Percentiles rank a stretch among this genome's conserved stretches.
Evolutionary conservation across 257 asterid genomes (phyloP).

Genomic region (Eustoma russellianum): DNA sequence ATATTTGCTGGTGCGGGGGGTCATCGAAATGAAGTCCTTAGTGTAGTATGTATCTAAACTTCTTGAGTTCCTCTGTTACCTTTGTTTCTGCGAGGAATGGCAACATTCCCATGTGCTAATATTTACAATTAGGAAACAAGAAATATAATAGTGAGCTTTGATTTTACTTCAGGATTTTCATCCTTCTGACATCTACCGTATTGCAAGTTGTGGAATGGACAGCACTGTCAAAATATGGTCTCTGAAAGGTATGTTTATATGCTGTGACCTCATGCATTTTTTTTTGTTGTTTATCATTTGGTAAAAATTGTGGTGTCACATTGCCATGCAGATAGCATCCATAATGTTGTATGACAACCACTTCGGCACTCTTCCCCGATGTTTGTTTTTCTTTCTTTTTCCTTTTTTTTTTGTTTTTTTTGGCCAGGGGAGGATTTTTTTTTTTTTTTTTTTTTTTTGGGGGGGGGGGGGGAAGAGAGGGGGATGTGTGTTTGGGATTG

Average conservation of each 20-base stretch:
- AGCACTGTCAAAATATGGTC: slow-evolving; percentile 97
- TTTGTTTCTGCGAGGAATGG: background rate
- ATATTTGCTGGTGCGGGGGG: slow-evolving; percentile 99
- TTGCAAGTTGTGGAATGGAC: slow-evolving; percentile 99
- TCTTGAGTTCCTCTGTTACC: background rate
- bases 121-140: background rate
- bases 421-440: too few species aligned
- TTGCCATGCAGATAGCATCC: too few species aligned
- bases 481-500: too few species aligned
- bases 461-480: too few species aligned
- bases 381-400: too few species aligned
- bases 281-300: too few species aligned
- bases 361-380: too few species aligned
- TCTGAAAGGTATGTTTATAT: slow-evolving; percentile 57
- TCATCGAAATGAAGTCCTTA: slow-evolving; percentile 97
- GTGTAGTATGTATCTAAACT: slow-evolving; percentile 55
- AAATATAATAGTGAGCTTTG: background rate
- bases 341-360: too few species aligned
- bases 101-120: background rate
- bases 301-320: too few species aligned
- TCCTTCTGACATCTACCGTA: slow-evolving; percentile 84
- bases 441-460: too few species aligned
- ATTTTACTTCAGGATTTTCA: slow-evolving; percentile 65
- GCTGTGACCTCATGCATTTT: too few species aligned
- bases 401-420: too few species aligned